These are phyloP conservation scores for Spatholobus suberectus DNA, from an alignment of 306 rosid genomes.

Conservation along the genomic window DNA sequence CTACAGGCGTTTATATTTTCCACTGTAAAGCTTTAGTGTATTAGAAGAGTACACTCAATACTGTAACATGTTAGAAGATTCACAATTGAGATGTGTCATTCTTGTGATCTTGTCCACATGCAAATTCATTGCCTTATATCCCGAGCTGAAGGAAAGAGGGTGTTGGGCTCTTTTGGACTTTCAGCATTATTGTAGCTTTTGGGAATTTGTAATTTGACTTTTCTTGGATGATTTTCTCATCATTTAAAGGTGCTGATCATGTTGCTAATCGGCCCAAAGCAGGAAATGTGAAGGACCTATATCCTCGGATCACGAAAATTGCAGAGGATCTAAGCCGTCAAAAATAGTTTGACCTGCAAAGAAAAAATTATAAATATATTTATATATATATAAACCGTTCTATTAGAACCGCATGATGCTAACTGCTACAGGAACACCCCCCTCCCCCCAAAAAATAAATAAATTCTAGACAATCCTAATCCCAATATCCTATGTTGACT, in stretches of 20 bases:
- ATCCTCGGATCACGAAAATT: neutral
- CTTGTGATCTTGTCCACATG: slow-evolving; percentile 11
- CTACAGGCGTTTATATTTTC: slow-evolving; percentile 37
- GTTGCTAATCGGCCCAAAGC: neutral
- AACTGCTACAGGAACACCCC: too few species aligned
- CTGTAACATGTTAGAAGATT: slow-evolving; percentile 42
- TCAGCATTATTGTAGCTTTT: neutral
- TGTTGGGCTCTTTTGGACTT: neutral
- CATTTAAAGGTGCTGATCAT: neutral
- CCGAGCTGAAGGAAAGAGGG: neutral
- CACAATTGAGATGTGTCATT: slow-evolving; percentile 29
- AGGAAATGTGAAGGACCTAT: neutral
- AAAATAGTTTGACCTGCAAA: neutral
- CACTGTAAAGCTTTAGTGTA: slow-evolving; percentile 59
- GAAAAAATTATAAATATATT: neutral
- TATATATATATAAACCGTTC: too few species aligned
- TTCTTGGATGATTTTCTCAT: slow-evolving; percentile 1
- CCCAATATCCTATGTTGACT: neutral
- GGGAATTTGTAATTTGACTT: slow-evolving; percentile 27
- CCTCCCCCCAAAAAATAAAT: too few species aligned
- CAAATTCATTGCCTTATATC: neutral
- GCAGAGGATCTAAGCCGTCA: neutral
- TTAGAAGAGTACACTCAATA: slow-evolving; percentile 21
- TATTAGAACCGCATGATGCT: too few species aligned
- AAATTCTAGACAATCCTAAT: neutral